phyloP scores from a whole-genome alignment of 306 rosid genomes.

The Crotalaria pallida region DNA sequence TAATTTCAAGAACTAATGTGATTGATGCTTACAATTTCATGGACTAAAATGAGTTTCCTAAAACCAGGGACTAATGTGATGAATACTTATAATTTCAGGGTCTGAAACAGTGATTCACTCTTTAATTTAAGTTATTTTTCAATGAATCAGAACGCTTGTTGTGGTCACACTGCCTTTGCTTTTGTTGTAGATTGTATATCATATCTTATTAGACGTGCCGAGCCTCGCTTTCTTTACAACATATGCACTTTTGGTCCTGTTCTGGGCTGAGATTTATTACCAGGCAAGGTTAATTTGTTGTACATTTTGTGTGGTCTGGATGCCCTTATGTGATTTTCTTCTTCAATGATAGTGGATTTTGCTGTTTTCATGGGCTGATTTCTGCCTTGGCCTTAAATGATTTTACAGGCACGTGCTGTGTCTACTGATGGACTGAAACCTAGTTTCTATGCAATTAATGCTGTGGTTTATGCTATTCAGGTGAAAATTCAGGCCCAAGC shows the following conservation, averaged over 20 bases:
- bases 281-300: constrained; percentile 53
- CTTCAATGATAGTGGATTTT: background rate
- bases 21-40: too few species aligned
- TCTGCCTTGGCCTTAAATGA: constrained; percentile 5
- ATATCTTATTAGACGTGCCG: constrained; percentile 83
- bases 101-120: too few species aligned
- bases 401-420: constrained; percentile 83
- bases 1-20: too few species aligned
- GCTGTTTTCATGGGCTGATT: background rate
- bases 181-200: constrained; percentile 57
- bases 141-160: too few species aligned
- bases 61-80: too few species aligned
- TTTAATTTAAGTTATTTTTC: background rate
- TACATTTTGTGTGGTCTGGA: background rate
- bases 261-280: constrained; percentile 98
- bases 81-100: too few species aligned
- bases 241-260: constrained; percentile 80
- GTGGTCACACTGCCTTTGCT: constrained; percentile 9
- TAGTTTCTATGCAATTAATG: constrained; percentile 64
- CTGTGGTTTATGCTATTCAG: constrained; percentile 80
- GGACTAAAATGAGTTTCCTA: too few species aligned
- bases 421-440: constrained; percentile 94
- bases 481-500: constrained; percentile 44
- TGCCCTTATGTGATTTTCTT: background rate
- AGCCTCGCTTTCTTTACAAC: constrained; percentile 95